Base-by-base conservation (phyloP, 441 rosid species). In the Pelargonium fulgidum region DNA sequence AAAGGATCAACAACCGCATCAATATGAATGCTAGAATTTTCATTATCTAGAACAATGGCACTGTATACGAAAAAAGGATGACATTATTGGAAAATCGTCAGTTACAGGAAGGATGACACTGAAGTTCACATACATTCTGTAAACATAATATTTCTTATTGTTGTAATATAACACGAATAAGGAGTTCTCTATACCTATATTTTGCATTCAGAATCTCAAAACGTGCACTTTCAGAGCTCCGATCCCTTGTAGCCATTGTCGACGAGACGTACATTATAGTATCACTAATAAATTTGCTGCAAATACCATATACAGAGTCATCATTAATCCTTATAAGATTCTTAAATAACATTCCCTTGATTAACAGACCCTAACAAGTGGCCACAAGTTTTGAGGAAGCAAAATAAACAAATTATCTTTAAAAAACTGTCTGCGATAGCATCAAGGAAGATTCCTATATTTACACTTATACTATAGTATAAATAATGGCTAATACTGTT, bases 1-100 rank as follows among this genome's bases (percentile, higher is more conserved):
- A 95, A 78, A 70, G 99, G 99, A 86, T 95, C 99, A 73, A 95
- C 65, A 68, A 95, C 97, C 52, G 95, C 98, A 83, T 92, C 99
- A 50, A 95, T 83, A 77, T 95, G 99, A 79, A 95, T 76, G 68
- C 85, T 81, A 62, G 97, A 78, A 78, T 88, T 83, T 82, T 85
- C 98, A 79, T 86, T 83, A 64, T 84, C 86, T 44, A 87, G 68
- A 39, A 83, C 74, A 80, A 91, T 91, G 68, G 99, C 96, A 85
- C 99, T 93, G 89, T 73, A 87, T 24, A 44, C 10, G 29, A 65
- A 70, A 33, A 29, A 13, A 72, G 41, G 8, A 47, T 66, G 2
- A 58, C 50, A 70, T 47, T 41, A 61, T 24, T 24, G 64, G 64
- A 24, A 24, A 61, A 12, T 61, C 14, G 11, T 12, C 14, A 24